Evolutionary conservation across 257 asterid genomes (phyloP), one percentile per base, ranked within the genome.

Genomic region (Fraxinus pennsylvanica): DNA sequence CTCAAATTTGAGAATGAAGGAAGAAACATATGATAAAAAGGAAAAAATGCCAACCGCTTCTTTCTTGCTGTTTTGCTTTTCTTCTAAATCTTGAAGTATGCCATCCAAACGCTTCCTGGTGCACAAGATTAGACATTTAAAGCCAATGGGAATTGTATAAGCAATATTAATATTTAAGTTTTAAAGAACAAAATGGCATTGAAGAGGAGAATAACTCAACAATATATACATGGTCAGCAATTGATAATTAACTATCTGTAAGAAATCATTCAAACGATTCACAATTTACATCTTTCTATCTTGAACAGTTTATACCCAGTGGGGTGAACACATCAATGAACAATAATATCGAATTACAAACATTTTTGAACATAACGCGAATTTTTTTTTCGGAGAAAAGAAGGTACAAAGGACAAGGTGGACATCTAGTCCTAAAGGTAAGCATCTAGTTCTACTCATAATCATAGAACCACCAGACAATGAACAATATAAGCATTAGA

Each of bases 21-120:
- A 78, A 2, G 73, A 68, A 33, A 74, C 30, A n/a, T 38, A 50
- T 25, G 47, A 33, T 17, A 68, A 81, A 74, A 65, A 27, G 75
- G 74, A 19, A 68, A 22, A 45, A 75, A 76, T 79, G 85, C 92
- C 6, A 79, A 94, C 97, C 93, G 89, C 91, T 85, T 95, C 99
- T 89, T 93, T 93, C 84, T 92, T 93, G 97, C 93, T 93, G 81
- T 86, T 91, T 76, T 93, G 92, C 86, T 92, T 93, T 82, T 91
- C 99, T 80, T 95, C 97, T 84, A 95, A 86, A 89, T 93, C 98
- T 80, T 93, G 98, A 76, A 90, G 96, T 69, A 90, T 86, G 33
- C 87, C 84, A 88, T 93, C 97, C 81, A 89, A 86, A 39, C 97
- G 97, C 83, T 92, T 95, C 91, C 97, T 95, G 93, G 65, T 38